These are phyloP conservation scores for Cornus suecica DNA, from an alignment of 148 eudicot genomes.

Conservation along the genomic window DNA sequence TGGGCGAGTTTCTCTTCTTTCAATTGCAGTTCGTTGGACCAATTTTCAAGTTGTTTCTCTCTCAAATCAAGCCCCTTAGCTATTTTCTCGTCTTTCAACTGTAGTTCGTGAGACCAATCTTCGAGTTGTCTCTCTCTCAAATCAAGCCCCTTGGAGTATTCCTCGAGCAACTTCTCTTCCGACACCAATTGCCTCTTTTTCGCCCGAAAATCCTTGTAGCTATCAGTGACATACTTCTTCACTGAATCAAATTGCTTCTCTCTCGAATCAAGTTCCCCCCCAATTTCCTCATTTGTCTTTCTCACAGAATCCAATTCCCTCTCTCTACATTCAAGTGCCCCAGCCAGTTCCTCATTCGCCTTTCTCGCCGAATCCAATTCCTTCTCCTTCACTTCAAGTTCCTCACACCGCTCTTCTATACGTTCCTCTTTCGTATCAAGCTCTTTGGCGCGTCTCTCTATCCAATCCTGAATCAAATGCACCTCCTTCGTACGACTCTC, in stretches of 20 bases:
- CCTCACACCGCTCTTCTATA: slow-evolving; percentile 1
- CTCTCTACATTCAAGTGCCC: slow-evolving; percentile 21
- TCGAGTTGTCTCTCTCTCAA: slow-evolving; percentile 20
- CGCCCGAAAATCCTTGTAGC: slow-evolving; percentile 12
- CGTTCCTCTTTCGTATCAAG: slow-evolving; percentile 17
- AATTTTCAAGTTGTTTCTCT: slow-evolving; percentile 21
- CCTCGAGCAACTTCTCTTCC: background rate
- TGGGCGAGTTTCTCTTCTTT: slow-evolving; percentile 11
- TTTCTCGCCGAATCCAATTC: slow-evolving; percentile 7
- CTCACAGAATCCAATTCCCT: slow-evolving; percentile 18
- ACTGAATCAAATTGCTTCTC: slow-evolving; percentile 21
- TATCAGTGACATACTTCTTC: slow-evolving; percentile 10
- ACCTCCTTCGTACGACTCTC: slow-evolving; percentile 10
- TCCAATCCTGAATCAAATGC: slow-evolving; percentile 7
- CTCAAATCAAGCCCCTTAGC: slow-evolving; percentile 14
- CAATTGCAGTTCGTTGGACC: slow-evolving; percentile 15
- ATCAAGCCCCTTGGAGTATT: slow-evolving; percentile 10
- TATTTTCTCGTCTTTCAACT: slow-evolving; percentile 15
- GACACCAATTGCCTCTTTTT: slow-evolving; percentile 18
- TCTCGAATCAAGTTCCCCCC: slow-evolving; percentile 23
- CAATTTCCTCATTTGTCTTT: slow-evolving; percentile 1
- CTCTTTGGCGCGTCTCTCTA: slow-evolving; percentile 18
- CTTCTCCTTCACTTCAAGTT: slow-evolving; percentile 12
- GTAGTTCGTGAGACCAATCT: slow-evolving; percentile 14
- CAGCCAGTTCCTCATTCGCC: slow-evolving; percentile 17